These are phyloP conservation scores for Paraleonurus japonicus DNA, from an alignment of 257 asterid species.

Conservation along the genomic window DNA sequence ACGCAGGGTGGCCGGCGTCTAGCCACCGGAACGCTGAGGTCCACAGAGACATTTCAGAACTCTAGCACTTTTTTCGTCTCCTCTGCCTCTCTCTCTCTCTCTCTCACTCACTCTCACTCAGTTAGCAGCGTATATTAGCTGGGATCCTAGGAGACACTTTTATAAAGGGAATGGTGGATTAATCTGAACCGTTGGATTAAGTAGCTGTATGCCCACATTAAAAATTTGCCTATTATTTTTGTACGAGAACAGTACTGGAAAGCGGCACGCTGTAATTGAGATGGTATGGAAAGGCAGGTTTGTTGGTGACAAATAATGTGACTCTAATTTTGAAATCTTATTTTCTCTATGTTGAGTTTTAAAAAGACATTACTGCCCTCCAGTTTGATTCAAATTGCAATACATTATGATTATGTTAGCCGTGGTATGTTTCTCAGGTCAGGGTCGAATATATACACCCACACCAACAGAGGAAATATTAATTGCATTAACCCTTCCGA, in stretches of 20 bases:
- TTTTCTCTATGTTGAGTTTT: no score
- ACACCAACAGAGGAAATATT: no score
- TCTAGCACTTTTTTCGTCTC: not conserved
- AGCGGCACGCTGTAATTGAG: not conserved
- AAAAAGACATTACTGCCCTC: not conserved
- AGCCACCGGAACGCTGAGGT: slow-evolving; percentile 30
- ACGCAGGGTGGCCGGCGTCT: slow-evolving; percentile 32
- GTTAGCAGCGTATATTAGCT: not conserved
- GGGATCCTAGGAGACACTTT: not conserved
- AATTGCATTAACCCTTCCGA: no score
- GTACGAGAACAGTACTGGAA: not conserved
- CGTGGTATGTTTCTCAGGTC: no score
- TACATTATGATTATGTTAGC: no score
- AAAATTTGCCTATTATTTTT: not conserved
- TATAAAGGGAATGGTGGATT: not conserved
- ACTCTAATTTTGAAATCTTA: not conserved
- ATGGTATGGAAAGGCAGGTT: not conserved
- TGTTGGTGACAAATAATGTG: not conserved
- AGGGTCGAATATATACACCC: no score
- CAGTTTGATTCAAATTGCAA: no score
- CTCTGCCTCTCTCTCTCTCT: not conserved
- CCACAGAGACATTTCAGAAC: slow-evolving; percentile 19
- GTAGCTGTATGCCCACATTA: not conserved
- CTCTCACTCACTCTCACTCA: not conserved
- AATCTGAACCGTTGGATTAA: slow-evolving; percentile 13